Evolutionary conservation across 2,329 filamentous ascomycete genomes (phyloP).

Genomic region (Alternaria panax): DNA sequence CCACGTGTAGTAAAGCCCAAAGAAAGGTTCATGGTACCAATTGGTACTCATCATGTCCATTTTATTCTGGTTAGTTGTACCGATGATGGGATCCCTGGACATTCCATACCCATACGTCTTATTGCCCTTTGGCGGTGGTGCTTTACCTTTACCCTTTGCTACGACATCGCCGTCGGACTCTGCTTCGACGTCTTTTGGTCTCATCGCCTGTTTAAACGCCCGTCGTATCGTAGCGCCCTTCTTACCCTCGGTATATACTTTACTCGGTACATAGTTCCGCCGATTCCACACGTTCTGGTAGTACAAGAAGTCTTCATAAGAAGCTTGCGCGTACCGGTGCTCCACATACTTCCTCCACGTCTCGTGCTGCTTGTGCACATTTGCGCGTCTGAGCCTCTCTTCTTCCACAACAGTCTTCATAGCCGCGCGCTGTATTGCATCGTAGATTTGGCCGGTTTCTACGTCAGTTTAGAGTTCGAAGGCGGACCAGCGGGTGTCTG

Average conservation of each 20-base stretch:
- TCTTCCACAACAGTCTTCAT: no score
- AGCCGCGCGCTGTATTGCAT: not conserved
- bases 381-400: no score
- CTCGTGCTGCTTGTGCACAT: no score
- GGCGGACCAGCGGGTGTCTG: not conserved
- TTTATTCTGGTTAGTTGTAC: no score
- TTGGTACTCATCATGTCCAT: no score
- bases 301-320: conserved; percentile 6
- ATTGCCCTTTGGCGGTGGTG: no score
- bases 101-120: no score
- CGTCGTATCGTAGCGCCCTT: not conserved
- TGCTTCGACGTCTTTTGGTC: no score
- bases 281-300: conserved; percentile 9
- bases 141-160: no score
- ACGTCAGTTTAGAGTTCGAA: not conserved
- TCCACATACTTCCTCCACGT: not conserved
- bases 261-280: not conserved
- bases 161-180: no score
- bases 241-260: not conserved
- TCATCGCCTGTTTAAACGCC: no score
- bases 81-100: no score
- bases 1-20: not conserved
- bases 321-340: not conserved
- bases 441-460: not conserved
- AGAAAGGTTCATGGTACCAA: not conserved